A percentile compares a stretch with the other conserved stretches of the same genome.
Evolutionary conservation across 176 grass and related monocot genomes (phyloP).

Genomic region (Ampelocalamus luodianensis): DNA sequence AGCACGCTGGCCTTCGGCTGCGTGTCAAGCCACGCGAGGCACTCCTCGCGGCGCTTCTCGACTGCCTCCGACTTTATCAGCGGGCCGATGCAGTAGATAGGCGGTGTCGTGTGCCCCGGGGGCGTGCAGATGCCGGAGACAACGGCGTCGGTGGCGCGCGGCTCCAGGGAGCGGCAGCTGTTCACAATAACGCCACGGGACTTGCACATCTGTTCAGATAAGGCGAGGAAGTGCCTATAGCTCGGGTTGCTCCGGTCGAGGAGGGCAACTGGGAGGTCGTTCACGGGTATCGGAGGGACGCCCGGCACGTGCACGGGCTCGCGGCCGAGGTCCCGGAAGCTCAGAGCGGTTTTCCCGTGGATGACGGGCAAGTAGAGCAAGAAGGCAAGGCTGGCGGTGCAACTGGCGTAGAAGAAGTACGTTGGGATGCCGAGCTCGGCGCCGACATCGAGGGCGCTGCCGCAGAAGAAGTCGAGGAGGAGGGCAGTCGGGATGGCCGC

Average conservation of each 20-base stretch:
- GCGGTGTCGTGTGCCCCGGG: slow-evolving; percentile 7
- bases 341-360: neutral
- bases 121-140: slow-evolving; percentile 31
- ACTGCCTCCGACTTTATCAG: slow-evolving; percentile 34
- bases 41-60: neutral
- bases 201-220: neutral
- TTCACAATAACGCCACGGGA: slow-evolving; percentile 56
- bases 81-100: slow-evolving; percentile 37
- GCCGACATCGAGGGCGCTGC: slow-evolving; percentile 44
- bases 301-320: slow-evolving; percentile 27
- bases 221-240: slow-evolving; percentile 27
- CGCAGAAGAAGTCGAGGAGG: slow-evolving; percentile 65
- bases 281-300: slow-evolving; percentile 35
- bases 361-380: slow-evolving; percentile 33
- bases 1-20: neutral
- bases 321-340: slow-evolving; percentile 9
- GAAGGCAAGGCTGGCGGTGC: slow-evolving; percentile 21
- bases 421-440: slow-evolving; percentile 58
- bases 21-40: neutral
- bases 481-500: slow-evolving; percentile 33
- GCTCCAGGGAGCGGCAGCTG: slow-evolving; percentile 38
- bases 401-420: slow-evolving; percentile 48
- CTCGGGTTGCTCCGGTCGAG: neutral
- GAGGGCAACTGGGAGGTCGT: slow-evolving; percentile 31
- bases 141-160: slow-evolving; percentile 32